Evolutionary conservation across 2,329 filamentous ascomycete species (phyloP), one percentile per base, ranked within the genome.

Genomic region (Epichloe gansuensis): DNA sequence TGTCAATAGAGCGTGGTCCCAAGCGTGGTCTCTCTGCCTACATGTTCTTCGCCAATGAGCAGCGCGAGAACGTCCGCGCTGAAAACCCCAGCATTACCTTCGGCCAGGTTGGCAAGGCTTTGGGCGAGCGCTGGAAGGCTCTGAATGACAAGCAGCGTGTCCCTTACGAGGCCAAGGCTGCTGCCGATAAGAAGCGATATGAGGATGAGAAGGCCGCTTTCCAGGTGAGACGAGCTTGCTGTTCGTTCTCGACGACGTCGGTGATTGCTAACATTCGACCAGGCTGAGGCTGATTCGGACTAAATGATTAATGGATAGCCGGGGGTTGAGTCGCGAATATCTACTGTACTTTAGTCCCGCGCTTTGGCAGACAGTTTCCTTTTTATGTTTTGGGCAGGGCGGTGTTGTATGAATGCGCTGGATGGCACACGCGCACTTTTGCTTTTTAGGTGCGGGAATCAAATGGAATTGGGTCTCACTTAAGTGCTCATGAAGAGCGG

Each of bases 41-140:
- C 83, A 98, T 98, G 93, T 97, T 97, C 85, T 98, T 97, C 71
- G 93, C 93, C 82, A 97, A 97, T 68, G 93, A 97, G 75, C 89
- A 96, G 76, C 90, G 93, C 63, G 91, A 97, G 69, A 95, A 93
- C 71, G 93, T 98, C 63, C 89, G 93, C 64, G 89, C 95, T 70
- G 91, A 97, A 74, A 97, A 97, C 80, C 91, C 91, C 40, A 91
- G 90, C 64, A 95, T 97, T 75, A 85, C 86, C 62, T 98, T 98
- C 74, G 93, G 89, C 85, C 90, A 97, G 73, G 91, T 98, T 65
- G 93, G 93, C 75, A 97, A 97, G 82, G 80, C 93, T 65, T 89
- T 98, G 55, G 93, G 93, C 73, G 90, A 96, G 81, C 86, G 87
- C 76, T 98, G 93, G 93, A 98, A 98, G 89, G 87, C 84, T 55